Evolutionary conservation across 306 rosid genomes (phyloP), one percentile per base, ranked within the genome.

Genomic region (Datisca glomerata): DNA sequence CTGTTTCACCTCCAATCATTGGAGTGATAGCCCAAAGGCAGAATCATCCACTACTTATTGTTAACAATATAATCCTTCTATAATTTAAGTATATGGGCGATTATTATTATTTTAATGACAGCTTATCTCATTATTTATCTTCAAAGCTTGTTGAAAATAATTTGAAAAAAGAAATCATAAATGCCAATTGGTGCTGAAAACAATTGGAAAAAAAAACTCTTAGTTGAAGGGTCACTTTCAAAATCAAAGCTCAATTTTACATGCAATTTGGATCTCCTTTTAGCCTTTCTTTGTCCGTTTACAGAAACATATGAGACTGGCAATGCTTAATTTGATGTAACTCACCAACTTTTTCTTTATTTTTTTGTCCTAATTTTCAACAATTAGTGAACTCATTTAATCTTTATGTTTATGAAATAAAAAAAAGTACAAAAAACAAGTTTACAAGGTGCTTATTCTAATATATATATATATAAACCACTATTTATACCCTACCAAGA

Each of bases 231-330:
- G 12, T 8, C 45, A 38, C 17, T 15, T 18, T 51, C 43, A 38
- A 19, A 14, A 20, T 23, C 27, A 12, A 40, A 18, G n/a, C 36
- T 36, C 43, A 24, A 43, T 43, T 12, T 51, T 51, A 25, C 29
- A 29, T 37, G 23, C 39, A 51, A 51, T 28, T 51, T 51, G 38
- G 14, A 22, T 11, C 12, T 24, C 11, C 31, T n/a, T 37, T 24
- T 14, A 11, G 22, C 29, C 23, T 41, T 39, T 8, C 22, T 18
- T 18, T 12, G 24, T 40, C 39, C 12, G 18, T 43, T 25, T 24
- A 21, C 15, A 40, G 15, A 12, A 15, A 35, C 36, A 31, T 31
- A 31, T 9, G 12, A 4, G 3, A 4, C 2, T 3, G 5, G 3
- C 3, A 2, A 31, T 8, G 6, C 12, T 6, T 43, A 28, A 43